Base-by-base conservation (phyloP, 2,329 filamentous ascomycete species). In the Penicillium concentricum region DNA sequence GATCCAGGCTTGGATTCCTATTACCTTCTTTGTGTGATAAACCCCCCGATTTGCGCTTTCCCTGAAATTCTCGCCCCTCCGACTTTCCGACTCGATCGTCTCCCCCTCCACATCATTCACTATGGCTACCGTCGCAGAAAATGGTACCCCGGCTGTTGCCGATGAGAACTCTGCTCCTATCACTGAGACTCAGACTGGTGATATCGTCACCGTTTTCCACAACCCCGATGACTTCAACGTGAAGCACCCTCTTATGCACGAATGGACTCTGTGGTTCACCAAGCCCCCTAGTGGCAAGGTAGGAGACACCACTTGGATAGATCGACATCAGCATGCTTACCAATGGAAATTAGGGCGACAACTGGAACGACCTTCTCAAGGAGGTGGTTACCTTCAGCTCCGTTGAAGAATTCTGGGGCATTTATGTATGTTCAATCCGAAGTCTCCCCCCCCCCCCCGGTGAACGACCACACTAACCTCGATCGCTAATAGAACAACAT, bases 211-310 rank as follows among this genome's bases (percentile, higher is more conserved):
- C 45, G 93, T 99, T 67, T 99, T 99, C 81, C 92, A 99, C 75
- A 92, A 97, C 79, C 89, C 94, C 68, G 90, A 97, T 66, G 97
- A 99, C 83, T 99, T 99, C 85, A 99, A 96, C 70, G 94, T 99
- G 78, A 99, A 97, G 84, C 94, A 99, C 77, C 93, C 92, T 65
- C 84, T 99, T 60, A 92, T 96, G 84, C 90, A 97, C 82, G 89
- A 90, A 74, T 99, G 94, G 94, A 97, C 94, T 58, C 83, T 99
- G 55, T 99, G 95, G 95, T 99, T 97, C 82, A 97, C 93, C 71
- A 97, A 97, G 85, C 93, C 94, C 52, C 90, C 93, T 42, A 95
- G 88, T 74, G 92, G 92, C 80, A 97, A 95, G 88, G 92, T 94
- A 78, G 13, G 52, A 20, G 52, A 49, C 13, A 15, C 34, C 15